Conservation (phyloP, 2,329 filamentous ascomycete species). For the Periconia macrospinosa region DNA sequence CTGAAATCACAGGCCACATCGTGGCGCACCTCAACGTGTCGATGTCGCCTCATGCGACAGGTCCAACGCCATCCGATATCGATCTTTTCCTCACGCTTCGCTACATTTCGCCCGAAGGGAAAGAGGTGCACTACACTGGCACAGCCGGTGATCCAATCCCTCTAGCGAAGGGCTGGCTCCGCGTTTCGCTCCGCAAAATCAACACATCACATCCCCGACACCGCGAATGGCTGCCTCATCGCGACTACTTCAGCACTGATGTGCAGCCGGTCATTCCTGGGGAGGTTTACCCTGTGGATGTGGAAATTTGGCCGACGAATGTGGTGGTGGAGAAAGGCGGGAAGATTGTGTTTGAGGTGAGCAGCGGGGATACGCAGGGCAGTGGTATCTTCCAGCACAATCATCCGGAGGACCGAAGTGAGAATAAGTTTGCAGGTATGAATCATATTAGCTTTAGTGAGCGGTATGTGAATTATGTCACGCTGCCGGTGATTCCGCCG, state of each 20-base stretch:
- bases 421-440: conserved; percentile 48
- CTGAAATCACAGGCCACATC: conserved; percentile 70
- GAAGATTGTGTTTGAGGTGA: conserved; percentile 59
- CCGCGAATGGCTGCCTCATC: conserved; percentile 57
- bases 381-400: conserved; percentile 60
- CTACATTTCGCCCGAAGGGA: conserved; percentile 57
- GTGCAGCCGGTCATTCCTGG: conserved; percentile 54
- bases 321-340: conserved; percentile 58
- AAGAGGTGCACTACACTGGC: conserved; percentile 66
- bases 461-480: conserved; percentile 54
- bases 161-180: conserved; percentile 66
- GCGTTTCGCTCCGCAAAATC: conserved; percentile 59
- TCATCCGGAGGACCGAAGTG: conserved; percentile 51
- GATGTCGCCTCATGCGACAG: conserved; percentile 43
- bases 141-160: conserved; percentile 67
- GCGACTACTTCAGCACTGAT: conserved; percentile 62
- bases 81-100: conserved; percentile 66
- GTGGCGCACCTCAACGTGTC: conserved; percentile 67
- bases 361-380: conserved; percentile 60
- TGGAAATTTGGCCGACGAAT: conserved; percentile 68
- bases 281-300: conserved; percentile 61
- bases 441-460: conserved; percentile 60
- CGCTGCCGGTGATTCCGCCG: conserved; percentile 56
- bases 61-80: conserved; percentile 56
- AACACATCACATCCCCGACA: conserved; percentile 56